Base-by-base conservation (phyloP, 768 basidiomycete genomes). In the Wakefieldia striispora region DNA sequence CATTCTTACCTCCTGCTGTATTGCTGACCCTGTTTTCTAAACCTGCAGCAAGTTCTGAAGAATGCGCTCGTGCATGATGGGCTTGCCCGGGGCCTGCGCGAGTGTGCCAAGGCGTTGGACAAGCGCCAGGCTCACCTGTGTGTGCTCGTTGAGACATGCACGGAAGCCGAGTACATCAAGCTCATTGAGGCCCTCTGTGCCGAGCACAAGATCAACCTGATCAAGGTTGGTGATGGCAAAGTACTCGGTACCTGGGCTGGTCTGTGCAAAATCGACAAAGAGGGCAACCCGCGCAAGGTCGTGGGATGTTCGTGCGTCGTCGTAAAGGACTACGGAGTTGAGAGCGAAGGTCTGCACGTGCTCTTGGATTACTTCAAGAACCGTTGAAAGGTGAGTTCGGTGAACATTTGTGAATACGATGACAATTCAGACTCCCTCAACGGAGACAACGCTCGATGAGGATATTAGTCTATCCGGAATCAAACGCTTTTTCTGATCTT, bases 131-230 rank as follows among this genome's bases (percentile, higher is more conserved):
- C 95, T 49, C 95, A 98, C 73, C 80, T 98, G 41, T 98, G 95
- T 75, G 95, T 99, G 54, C 87, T 99, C 65, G 95, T 97, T 69
- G 95, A 99, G 84, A 93, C 93, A 49, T 97, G 94, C 81, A 94
- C 90, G 45, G 95, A 98, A 77, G 91, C 95, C 60, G 95, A 97
- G 75, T 98, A 99, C 82, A 91, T 97, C 84, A 98, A 97, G 80
- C 91, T 99, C 78, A 97, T 99, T 61, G 95, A 97, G 77, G 95
- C 95, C 43, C 92, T 99, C 68, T 98, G 95, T 70, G 89, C 92
- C 55, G 94, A 97, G 78, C 95, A 98, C 85, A 95, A 95, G 75
- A 97, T 98, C 78, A 93, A 94, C 80, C 78, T 99, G 57, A 97
- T 99, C 91, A 98, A 97, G 77, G 91, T 95, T 59, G 91, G 91